phyloP scores from a whole-genome alignment of 768 basidiomycete genomes.

The Boletus patriciae region DNA sequence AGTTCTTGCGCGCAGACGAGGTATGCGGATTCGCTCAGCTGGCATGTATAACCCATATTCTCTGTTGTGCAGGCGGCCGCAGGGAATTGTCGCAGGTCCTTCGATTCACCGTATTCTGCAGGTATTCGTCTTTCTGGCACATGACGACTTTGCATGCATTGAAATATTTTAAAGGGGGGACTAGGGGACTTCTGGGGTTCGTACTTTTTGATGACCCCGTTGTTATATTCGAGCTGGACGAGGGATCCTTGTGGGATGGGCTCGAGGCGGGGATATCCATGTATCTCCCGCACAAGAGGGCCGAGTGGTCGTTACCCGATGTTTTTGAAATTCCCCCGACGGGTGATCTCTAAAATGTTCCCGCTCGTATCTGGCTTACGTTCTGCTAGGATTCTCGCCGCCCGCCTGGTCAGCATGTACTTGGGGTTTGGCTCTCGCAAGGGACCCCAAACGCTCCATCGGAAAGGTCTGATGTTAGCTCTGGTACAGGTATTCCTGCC shows the following conservation, averaged over 20 bases:
- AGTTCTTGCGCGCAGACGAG: conserved; percentile 69
- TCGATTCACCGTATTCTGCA: conserved; percentile 82
- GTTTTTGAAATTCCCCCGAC: neutral
- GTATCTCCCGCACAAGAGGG: conserved; percentile 78
- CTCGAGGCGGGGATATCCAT: conserved; percentile 45
- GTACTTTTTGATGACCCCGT: conserved; percentile 84
- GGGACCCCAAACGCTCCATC: neutral
- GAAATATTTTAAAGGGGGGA: conserved; percentile 45
- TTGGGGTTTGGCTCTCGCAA: neutral
- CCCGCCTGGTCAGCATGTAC: neutral
- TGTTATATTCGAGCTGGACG: conserved; percentile 77
- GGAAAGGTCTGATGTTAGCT: neutral
- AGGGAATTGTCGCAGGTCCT: conserved; percentile 82
- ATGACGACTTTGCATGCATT: neutral
- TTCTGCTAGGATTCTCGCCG: neutral
- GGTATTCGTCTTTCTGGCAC: conserved; percentile 41
- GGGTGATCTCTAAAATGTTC: neutral
- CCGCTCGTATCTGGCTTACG: neutral
- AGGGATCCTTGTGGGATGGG: conserved; percentile 73
- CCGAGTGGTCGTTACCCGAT: conserved; percentile 37
- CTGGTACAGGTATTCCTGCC: conserved; percentile 19
- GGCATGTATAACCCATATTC: neutral
- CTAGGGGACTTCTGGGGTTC: conserved; percentile 85
- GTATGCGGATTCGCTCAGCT: conserved; percentile 33
- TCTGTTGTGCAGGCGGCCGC: conserved; percentile 51